Conservation (phyloP, 2,329 filamentous ascomycete genomes). For the Pochonia chlamydosporia region DNA sequence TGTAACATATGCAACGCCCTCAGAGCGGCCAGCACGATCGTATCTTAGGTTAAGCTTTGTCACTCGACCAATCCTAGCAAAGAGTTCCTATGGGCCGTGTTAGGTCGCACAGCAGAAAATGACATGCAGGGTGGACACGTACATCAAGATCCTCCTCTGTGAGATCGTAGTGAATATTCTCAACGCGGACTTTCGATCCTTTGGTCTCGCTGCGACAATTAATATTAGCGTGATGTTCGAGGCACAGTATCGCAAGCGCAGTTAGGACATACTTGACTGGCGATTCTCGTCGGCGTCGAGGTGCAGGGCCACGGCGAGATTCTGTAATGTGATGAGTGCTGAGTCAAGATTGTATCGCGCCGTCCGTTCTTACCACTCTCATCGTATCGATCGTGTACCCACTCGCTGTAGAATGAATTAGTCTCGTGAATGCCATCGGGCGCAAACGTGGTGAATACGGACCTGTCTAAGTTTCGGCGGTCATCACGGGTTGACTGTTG, state of each 20-base stretch:
- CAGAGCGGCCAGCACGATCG: conserved; percentile 82
- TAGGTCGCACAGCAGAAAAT: conserved; percentile 13
- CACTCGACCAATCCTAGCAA: conserved; percentile 70
- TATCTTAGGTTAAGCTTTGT: conserved; percentile 66
- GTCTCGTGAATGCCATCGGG: conserved; percentile 17
- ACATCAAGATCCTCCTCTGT: conserved; percentile 80
- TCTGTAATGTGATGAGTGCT: conserved; percentile 23
- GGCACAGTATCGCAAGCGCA: background rate
- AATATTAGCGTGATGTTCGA: background rate
- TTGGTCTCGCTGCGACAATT: conserved; percentile 37
- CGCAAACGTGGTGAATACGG: conserved; percentile 21
- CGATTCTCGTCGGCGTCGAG: conserved; percentile 37
- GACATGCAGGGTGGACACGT: conserved; percentile 14
- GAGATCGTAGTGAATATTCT: conserved; percentile 90
- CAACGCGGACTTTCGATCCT: conserved; percentile 71
- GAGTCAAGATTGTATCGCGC: background rate
- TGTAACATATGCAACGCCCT: conserved; percentile 78
- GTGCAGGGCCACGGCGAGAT: conserved; percentile 34
- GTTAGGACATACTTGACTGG: conserved; percentile 29
- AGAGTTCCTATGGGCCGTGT: conserved; percentile 61
- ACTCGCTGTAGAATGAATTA: conserved; percentile 56
- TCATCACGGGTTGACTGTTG: conserved; percentile 58
- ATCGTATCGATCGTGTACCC: conserved; percentile 89
- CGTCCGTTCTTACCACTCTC: conserved; percentile 52
- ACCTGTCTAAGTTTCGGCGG: conserved; percentile 66